Percentiles rank a stretch among this genome's conserved stretches.
phyloP scores from a whole-genome alignment of 2,329 filamentous ascomycete species.

The Chaetomiaceae sp. region DNA sequence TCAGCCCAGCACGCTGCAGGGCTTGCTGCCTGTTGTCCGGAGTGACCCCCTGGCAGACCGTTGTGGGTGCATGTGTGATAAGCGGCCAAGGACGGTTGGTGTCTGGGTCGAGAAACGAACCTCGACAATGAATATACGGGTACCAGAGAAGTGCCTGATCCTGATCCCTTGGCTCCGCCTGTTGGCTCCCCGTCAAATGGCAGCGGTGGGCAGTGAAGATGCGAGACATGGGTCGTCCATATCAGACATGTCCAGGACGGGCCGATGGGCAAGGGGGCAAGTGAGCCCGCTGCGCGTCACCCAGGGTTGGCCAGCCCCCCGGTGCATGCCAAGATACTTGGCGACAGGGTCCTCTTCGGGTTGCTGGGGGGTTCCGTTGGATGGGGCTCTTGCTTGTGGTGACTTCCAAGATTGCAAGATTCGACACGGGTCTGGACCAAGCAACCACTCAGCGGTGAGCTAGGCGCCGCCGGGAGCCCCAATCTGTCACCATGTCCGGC shows the following conservation, averaged over 20 bases:
- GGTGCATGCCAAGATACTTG: conserved; percentile 20
- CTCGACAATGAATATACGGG: too few species aligned
- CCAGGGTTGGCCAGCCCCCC: conserved; percentile 17
- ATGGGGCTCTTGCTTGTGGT: too few species aligned
- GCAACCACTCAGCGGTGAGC: not conserved
- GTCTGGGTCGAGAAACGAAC: not conserved
- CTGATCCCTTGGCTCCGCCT: too few species aligned
- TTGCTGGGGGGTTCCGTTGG: not conserved
- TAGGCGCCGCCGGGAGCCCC: conserved; percentile 20
- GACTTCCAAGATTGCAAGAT: conserved; percentile 10
- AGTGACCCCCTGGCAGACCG: not conserved
- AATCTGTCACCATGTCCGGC: conserved; percentile 26
- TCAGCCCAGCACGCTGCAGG: not conserved
- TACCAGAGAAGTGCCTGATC: too few species aligned
- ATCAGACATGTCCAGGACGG: conserved; percentile 5
- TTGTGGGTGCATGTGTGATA: too few species aligned
- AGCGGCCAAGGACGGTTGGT: not conserved
- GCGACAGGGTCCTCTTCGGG: not conserved
- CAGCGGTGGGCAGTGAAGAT: not conserved
- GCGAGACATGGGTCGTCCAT: not conserved
- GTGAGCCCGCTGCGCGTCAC: not conserved
- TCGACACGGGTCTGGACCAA: conserved; percentile 17
- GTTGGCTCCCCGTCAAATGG: not conserved
- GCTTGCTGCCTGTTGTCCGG: not conserved
- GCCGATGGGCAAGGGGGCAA: conserved; percentile 15